Conservation (phyloP, 169 alveolate genomes). For the Amoebophrya sp. region DNA sequence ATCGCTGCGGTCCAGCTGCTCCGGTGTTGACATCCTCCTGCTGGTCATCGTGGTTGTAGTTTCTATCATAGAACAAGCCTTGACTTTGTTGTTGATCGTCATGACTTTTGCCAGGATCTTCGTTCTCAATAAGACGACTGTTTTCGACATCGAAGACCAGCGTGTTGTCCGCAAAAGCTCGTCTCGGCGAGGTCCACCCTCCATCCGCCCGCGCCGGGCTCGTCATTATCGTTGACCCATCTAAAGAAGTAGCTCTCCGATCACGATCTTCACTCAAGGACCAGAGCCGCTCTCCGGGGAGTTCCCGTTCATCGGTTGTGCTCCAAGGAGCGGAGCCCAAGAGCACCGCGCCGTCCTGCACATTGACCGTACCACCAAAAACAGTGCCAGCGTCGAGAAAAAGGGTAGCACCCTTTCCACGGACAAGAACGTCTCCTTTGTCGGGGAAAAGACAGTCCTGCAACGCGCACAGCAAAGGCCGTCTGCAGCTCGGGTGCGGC, state of each 20-base stretch:
- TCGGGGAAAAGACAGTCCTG: neutral
- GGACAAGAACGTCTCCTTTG: neutral
- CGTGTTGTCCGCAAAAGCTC: no score
- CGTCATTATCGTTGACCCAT: no score
- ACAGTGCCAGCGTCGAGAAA: neutral
- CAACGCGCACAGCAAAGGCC: neutral
- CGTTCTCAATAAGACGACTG: no score
- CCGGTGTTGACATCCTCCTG: no score
- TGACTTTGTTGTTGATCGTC: neutral
- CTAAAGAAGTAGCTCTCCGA: no score
- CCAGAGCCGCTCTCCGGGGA: neutral
- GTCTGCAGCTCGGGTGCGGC: neutral
- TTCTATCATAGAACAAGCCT: no score
- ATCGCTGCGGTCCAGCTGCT: no score
- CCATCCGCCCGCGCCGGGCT: no score
- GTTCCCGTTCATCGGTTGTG: neutral
- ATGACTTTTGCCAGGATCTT: no score
- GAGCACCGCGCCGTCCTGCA: slow-evolving; percentile 1
- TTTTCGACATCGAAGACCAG: no score
- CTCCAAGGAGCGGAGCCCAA: neutral
- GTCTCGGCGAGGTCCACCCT: no score
- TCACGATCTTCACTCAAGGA: neutral
- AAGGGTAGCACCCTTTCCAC: neutral
- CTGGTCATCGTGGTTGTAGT: no score
- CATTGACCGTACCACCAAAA: neutral